Base-by-base conservation (phyloP, 805 yeast genomes). In the Wickerhamiella slavikovae region DNA sequence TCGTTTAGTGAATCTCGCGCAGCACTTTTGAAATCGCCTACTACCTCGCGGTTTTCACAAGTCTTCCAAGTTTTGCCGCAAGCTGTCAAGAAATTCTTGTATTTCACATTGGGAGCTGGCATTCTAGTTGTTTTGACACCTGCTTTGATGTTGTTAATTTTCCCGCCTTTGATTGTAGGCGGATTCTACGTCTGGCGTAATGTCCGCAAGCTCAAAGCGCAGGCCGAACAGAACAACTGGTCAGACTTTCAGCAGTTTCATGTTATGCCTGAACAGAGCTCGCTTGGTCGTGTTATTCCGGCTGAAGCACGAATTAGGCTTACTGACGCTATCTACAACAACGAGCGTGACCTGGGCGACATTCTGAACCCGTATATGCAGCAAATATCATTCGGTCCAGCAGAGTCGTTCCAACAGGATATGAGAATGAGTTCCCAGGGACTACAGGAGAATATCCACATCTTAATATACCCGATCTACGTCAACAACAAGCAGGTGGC, bases 341-440 rank as follows among this genome's bases (percentile, higher is more conserved):
- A 32, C 22, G 35, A 32, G 27, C 27, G 25, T 13, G 23, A 15
- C 4, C 31, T 32, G 5, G 22, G 24, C 10, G 17, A 11, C 16
- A 11, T 10, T 16, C 21, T 32, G 12, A 24, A 24, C 7, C 13
- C 15, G 20, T 25, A 27, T 13, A 18, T 18, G 16, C 21, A 21
- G 3, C 21, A 16, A 14, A 16, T 32, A 5, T 8, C 23, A 7
- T 32, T 22, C 16, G 22, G 29, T 4, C 23, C 15, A 15, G 19
- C 28, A n/a, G 35, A 32, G 24, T 16, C 22, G 12, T 18, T 32
- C 17, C n/a, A 23, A 20, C 31, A 32, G 15, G 35, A 32, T n/a
- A 24, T 32, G 11, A 16, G 18, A 15, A 24, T 27, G 10, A 18
- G 21, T 5, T 17, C 24, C 12, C 11, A 15, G 4, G 35, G 35